Conservation (phyloP, 2,329 filamentous ascomycete species). For the Fusarium sp. region DNA sequence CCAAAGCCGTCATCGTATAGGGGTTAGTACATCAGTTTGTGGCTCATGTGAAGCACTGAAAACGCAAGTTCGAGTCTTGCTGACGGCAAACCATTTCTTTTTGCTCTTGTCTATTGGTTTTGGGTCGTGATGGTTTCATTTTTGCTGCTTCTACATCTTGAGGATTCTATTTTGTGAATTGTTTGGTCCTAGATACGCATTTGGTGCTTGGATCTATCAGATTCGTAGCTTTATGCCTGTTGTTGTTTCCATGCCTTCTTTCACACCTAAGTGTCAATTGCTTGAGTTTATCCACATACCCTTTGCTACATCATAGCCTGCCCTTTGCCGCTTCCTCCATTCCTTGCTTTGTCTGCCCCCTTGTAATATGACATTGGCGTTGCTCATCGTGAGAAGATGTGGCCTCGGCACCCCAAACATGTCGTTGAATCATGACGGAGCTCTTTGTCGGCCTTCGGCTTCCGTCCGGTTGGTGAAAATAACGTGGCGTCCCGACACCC, state of each 20-base stretch:
- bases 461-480: background rate
- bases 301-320: background rate
- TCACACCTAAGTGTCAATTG: background rate
- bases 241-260: background rate
- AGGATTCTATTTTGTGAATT: background rate
- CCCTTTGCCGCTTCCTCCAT: background rate
- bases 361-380: background rate
- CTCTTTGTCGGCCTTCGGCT: background rate
- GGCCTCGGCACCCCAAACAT: background rate
- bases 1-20: slow-evolving; percentile 45
- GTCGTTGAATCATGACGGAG: background rate
- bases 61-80: slow-evolving; percentile 49
- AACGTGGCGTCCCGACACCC: background rate
- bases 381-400: background rate
- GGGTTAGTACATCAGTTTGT: slow-evolving; percentile 49
- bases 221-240: background rate
- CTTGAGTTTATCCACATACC: background rate
- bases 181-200: background rate
- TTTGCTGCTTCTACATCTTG: background rate
- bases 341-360: background rate
- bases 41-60: slow-evolving; percentile 44
- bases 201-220: background rate
- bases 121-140: background rate
- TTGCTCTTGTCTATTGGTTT: background rate
- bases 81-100: slow-evolving; percentile 31